Base-by-base conservation (phyloP, 148 eudicot genomes). In the Rhododendron ferrugineum region DNA sequence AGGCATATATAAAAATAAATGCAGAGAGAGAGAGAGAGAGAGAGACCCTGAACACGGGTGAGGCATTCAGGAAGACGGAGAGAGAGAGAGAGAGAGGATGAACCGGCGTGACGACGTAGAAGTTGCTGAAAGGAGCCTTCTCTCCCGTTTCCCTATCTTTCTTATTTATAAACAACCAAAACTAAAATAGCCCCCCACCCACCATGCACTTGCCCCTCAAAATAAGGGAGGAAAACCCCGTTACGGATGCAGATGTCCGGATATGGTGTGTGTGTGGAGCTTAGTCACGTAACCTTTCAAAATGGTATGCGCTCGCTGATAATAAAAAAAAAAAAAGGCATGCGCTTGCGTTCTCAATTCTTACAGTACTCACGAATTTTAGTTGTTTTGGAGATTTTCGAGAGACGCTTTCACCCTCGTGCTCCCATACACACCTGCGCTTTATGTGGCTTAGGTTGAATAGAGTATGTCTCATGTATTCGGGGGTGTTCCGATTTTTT, bases 61-160 rank as follows among this genome's bases (percentile, higher is more conserved):
- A 93, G 94, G 94, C 94, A 94, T 93, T 93, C 95, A 93, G 98
- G 98, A 89, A 91, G 92, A 89, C 90, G 92, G 91, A 50, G 37
- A 10, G 60, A 85, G 90, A 85, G 91, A 89, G 88, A 70, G 84
- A 84, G 91, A 88, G 91, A 86, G 93, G 78, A 74, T 74, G 78
- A 74, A 74, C 36, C 44, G 20, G 78, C n/a, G 23, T 4, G 44
- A 73, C 46, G 74, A 70, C n/a, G 46, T 5, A 74, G 46, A 37
- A 37, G 42, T 74, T 74, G 44, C 47, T 74, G 78, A 18, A 74
- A 36, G n/a, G n/a, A 74, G 46, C 26, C 47, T 74, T 37, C 78
- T 74, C 47, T 74, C 46, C n/a, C 46, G 20, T 74, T 37, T 47
- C 78, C 42, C n/a, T 68, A 1, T 68, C 68, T 70, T 14, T 30